Base-by-base conservation (phyloP, 257 asterid genomes). In the Paulownia fortunei region DNA sequence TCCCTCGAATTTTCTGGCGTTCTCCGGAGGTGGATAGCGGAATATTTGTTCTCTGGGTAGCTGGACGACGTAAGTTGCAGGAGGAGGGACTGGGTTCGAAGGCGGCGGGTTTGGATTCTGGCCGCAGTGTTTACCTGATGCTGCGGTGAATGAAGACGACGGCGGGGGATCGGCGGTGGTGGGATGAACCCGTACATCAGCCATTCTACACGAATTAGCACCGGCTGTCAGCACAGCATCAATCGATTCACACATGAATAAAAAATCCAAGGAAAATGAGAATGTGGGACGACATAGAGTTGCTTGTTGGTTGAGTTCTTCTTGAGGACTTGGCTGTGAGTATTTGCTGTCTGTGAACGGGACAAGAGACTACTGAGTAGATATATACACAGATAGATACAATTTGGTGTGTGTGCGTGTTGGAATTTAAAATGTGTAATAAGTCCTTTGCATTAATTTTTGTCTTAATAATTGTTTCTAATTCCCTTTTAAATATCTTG, bases 1-100 rank as follows among this genome's bases (percentile, higher is more conserved):
- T 3, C n/a, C 18, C 19, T 79, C 77, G 74, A 69, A 71, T 4
- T 74, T 87, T 8, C 39, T 58, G 72, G 82, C 79, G 65, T 73
- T 80, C 58, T 68, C 81, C 23, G 84, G 80, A 3, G 84, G 87
- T 6, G 84, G 87, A 27, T 80, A 36, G 26, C 84, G 87, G 47
- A 80, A 56, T 76, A 84, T 80, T 69, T 84, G 84, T 2, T 84
- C 87, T 47, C 75, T 77, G 8, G 87, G 87, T 16, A 84, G 72
- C 81, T 84, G 84, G 65, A 84, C 69, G 71, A 84, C 76, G 54
- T 76, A 80, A 21, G 82, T 66, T 0, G 37, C 63, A 34, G 78
- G 84, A 8, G 81, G 76, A 2, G 77, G 84, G 64, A 79, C 69
- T 3, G 81, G 76, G 11, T 64, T 55, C 7, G 81, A 47, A 12